These are phyloP conservation scores for Eudorina sp. DNA, from an alignment of 139 green algal species.

Conservation along the genomic window DNA sequence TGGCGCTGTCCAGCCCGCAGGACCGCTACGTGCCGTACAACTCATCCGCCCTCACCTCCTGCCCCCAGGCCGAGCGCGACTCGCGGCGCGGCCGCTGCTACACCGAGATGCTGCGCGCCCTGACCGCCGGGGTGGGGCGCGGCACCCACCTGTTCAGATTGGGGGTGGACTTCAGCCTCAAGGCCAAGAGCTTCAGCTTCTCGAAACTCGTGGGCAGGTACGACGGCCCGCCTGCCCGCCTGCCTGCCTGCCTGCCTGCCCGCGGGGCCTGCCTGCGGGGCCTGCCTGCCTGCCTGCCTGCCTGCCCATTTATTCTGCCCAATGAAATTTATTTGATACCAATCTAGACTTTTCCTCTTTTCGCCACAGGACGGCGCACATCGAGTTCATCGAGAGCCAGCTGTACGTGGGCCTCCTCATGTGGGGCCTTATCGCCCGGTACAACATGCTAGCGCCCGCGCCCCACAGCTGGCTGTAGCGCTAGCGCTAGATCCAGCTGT, in stretches of 20 bases:
- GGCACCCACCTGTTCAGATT: slow-evolving; percentile 55
- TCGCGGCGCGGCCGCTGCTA: slow-evolving; percentile 28
- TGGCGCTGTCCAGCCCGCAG: slow-evolving; percentile 71
- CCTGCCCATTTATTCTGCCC: too few species aligned
- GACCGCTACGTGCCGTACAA: slow-evolving; percentile 79
- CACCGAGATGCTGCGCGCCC: slow-evolving; percentile 19
- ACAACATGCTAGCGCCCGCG: slow-evolving; percentile 33
- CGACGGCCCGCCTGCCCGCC: background rate
- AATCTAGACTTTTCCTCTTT: background rate
- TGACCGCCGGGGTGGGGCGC: slow-evolving; percentile 33
- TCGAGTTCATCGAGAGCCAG: slow-evolving; percentile 76
- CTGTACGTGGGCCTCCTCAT: slow-evolving; percentile 45
- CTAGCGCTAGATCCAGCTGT: background rate
- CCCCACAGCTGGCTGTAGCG: slow-evolving; percentile 34
- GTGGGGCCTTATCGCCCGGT: slow-evolving; percentile 33
- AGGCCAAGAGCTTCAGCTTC: slow-evolving; percentile 42
- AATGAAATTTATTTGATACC: too few species aligned
- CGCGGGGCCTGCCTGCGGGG: too few species aligned
- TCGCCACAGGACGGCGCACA: slow-evolving; percentile 66
- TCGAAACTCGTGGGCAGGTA: slow-evolving; percentile 62
- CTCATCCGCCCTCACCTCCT: slow-evolving; percentile 61
- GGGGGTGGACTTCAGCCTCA: slow-evolving; percentile 64
- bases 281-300: too few species aligned
- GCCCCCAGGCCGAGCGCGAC: slow-evolving; percentile 36
- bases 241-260: background rate